These are phyloP conservation scores for Debaryomyces tyrocola DNA, from an alignment of 805 yeast genomes.

Conservation along the genomic window DNA sequence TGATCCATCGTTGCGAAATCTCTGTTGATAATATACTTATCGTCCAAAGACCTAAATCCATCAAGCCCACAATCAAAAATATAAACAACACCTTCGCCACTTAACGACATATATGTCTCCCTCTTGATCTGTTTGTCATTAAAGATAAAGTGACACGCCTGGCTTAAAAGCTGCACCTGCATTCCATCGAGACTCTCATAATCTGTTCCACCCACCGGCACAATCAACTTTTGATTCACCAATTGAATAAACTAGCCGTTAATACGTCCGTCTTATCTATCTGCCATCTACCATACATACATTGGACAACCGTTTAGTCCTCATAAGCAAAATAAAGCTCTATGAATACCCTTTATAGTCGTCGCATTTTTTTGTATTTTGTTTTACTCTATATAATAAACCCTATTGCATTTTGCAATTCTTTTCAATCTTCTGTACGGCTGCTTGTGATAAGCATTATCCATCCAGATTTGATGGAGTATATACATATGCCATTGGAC, in stretches of 20 bases:
- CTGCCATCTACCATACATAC: neutral
- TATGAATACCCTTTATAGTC: no score
- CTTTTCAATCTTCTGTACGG: no score
- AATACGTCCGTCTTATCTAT: neutral
- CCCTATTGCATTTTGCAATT: no score
- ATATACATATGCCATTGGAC: no score
- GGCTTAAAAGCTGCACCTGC: slow-evolving; percentile 1
- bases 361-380: no score
- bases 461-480: no score
- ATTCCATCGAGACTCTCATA: neutral
- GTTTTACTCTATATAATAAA: no score
- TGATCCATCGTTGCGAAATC: neutral
- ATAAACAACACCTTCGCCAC: neutral
- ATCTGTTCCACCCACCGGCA: neutral
- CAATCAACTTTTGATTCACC: neutral
- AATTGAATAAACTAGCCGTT: slow-evolving; percentile 2
- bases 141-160: slow-evolving; percentile 11
- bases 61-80: slow-evolving; percentile 6
- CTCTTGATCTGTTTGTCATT: slow-evolving; percentile 3
- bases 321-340: neutral
- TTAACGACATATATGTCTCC: neutral
- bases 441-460: no score
- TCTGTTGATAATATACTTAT: neutral
- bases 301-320: neutral
- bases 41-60: neutral